Evolutionary conservation across 2,329 filamentous ascomycete species (phyloP).

Genomic region (Ascochyta rabiei): DNA sequence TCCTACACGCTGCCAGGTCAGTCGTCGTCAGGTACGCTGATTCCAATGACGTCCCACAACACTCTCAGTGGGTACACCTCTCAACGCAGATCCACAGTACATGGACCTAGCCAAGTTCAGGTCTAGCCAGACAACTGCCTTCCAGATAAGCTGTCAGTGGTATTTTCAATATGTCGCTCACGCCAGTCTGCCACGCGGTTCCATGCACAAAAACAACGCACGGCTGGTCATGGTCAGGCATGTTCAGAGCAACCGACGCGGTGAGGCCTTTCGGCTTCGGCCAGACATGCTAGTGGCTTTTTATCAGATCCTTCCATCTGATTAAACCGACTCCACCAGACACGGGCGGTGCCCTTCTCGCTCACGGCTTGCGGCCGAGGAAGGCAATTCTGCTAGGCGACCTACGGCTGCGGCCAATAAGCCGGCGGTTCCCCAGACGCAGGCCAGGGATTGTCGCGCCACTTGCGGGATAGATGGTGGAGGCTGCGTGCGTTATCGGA

Average conservation of each 20-base stretch:
- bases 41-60: conserved; percentile 8
- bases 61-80: conserved; percentile 7
- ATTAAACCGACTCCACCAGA: conserved; percentile 15
- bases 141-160: conserved; percentile 17
- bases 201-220: conserved; percentile 4
- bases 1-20: background rate
- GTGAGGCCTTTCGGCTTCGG: background rate
- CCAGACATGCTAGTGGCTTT: background rate
- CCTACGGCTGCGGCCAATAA: conserved; percentile 21
- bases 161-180: conserved; percentile 15
- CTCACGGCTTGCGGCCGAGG: conserved; percentile 17
- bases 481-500: conserved; percentile 40
- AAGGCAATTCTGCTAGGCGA: conserved; percentile 13
- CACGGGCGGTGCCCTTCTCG: conserved; percentile 14
- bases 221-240: background rate
- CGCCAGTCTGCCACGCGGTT: background rate
- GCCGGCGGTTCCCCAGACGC: conserved; percentile 25
- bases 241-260: background rate
- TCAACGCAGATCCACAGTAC: conserved; percentile 11
- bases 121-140: conserved; percentile 8
- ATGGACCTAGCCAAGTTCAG: conserved; percentile 10
- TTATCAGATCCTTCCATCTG: conserved; percentile 19
- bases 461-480: conserved; percentile 26
- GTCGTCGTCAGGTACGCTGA: background rate
- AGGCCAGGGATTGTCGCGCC: conserved; percentile 22